Base-by-base conservation (phyloP, 371 early-diverging fungal species). In the Mucor racemosus region DNA sequence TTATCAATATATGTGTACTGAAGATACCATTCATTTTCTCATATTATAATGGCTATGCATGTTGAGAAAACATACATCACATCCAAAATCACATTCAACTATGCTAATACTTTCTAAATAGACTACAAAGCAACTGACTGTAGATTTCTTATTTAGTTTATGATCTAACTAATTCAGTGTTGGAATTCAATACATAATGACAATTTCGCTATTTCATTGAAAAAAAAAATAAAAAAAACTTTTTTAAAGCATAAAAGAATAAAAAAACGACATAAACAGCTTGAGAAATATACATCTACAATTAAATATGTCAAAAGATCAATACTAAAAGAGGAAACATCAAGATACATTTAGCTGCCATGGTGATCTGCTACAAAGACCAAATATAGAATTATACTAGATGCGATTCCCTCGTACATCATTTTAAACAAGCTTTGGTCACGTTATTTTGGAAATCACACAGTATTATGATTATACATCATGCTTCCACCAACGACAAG, bases 391-490 rank as follows among this genome's bases (percentile, higher is more conserved):
- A 38, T 17, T 58, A 38, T 58, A 39, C 21, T 58, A 6, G 58
- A 38, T 58, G 58, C 35, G 4, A 21, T 58, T 58, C 58, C 58
- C 58, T 58, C 58, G 58, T 38, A 58, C 58, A 58, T 39, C 11
- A 9, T n/a, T 13, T 5, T 39, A 38, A 38, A 33, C 19, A 50
- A 50, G 21, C 26, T 21, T 21, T 17, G 54, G 33, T 53, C 54
- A 53, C 54, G 54, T 53, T 55, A 35, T 55, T 55, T 15, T 10
- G 11, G 11, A 21, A 50, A 21, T 50, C 50, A 55, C 35, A 14
- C 34, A 21, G 55, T 55, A 55, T 55, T 33, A 34, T 55, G 5
- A 55, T 21, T 55, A 55, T 55, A 55, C 55, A 35, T 21, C 50
- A 50, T 50, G 21, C 26, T 50, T 50, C 11, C 11, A 50, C 50